Evolutionary conservation across 306 rosid species (phyloP).

Genomic region (Sphenostylis stenocarpa): DNA sequence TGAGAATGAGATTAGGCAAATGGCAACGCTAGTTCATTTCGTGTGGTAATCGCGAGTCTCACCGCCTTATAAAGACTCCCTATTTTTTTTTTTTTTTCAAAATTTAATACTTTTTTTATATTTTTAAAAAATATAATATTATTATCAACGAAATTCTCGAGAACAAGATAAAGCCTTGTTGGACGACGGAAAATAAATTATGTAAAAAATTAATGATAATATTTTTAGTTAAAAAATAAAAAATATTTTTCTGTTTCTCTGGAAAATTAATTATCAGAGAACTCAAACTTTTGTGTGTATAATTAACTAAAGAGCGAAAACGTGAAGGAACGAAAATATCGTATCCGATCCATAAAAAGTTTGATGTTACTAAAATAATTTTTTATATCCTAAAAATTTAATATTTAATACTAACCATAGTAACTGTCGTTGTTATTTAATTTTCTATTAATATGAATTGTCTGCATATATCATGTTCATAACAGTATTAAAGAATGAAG

Average conservation of each 20-base stretch:
- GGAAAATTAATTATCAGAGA: no score
- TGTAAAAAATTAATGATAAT: not conserved
- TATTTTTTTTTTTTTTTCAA: not conserved
- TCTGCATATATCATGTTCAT: constrained; percentile 10
- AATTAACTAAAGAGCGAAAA: no score
- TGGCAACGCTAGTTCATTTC: not conserved
- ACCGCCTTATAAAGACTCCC: constrained; percentile 14
- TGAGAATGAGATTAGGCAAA: not conserved
- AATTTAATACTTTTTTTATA: not conserved
- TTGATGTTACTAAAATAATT: no score
- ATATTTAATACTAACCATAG: no score
- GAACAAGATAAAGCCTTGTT: not conserved
- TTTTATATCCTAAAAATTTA: no score
- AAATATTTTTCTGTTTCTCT: no score
- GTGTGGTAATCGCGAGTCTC: constrained; percentile 13
- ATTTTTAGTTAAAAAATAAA: not conserved
- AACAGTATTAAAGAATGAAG: not conserved
- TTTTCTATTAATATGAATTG: not conserved
- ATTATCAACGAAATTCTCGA: not conserved
- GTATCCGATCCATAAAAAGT: no score
- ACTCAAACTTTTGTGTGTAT: no score
- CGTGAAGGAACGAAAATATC: no score
- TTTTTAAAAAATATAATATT: not conserved
- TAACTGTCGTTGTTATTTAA: not conserved
- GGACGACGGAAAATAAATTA: not conserved